Conservation (phyloP, 1,139 yeast species). For the Debaryomyces fabryi region DNA sequence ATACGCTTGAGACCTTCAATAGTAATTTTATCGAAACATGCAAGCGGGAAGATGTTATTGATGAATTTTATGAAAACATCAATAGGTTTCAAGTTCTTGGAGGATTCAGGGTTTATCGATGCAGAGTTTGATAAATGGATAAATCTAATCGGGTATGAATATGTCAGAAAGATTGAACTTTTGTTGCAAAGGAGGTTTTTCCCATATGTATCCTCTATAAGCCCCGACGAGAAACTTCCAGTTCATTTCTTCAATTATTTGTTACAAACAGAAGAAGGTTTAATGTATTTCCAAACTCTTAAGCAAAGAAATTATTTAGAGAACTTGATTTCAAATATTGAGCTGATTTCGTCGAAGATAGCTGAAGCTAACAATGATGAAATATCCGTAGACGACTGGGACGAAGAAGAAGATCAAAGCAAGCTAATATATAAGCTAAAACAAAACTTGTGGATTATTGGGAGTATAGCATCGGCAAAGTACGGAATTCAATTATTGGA, state of each 20-base stretch:
- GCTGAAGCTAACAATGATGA: slow-evolving; percentile 6
- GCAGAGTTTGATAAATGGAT: slow-evolving; percentile 35
- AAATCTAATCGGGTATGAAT: slow-evolving; percentile 24
- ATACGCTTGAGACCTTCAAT: slow-evolving; percentile 38
- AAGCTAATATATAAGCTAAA: slow-evolving; percentile 39
- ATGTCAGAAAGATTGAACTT: slow-evolving; percentile 27
- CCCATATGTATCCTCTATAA: slow-evolving; percentile 25
- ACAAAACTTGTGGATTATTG: slow-evolving; percentile 86
- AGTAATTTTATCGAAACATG: slow-evolving; percentile 25
- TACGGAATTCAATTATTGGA: slow-evolving; percentile 71
- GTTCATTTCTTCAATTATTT: slow-evolving; percentile 79
- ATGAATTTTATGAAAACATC: slow-evolving; percentile 33
- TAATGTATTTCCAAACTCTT: slow-evolving; percentile 37
- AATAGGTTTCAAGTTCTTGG: slow-evolving; percentile 40
- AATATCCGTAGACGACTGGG: slow-evolving; percentile 5
- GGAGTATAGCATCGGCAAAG: slow-evolving; percentile 73
- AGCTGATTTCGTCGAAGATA: slow-evolving; percentile 15
- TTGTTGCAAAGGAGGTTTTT: slow-evolving; percentile 26
- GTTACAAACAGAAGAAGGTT: slow-evolving; percentile 81
- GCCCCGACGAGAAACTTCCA: slow-evolving; percentile 39
- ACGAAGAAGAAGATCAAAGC: neutral
- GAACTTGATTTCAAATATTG: slow-evolving; percentile 26
- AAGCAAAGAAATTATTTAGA: slow-evolving; percentile 31
- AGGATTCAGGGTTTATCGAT: slow-evolving; percentile 36
- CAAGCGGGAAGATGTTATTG: slow-evolving; percentile 32